Evolutionary conservation across 2,329 filamentous ascomycete genomes (phyloP).

Genomic region (Ceratocystis eucalypticola): DNA sequence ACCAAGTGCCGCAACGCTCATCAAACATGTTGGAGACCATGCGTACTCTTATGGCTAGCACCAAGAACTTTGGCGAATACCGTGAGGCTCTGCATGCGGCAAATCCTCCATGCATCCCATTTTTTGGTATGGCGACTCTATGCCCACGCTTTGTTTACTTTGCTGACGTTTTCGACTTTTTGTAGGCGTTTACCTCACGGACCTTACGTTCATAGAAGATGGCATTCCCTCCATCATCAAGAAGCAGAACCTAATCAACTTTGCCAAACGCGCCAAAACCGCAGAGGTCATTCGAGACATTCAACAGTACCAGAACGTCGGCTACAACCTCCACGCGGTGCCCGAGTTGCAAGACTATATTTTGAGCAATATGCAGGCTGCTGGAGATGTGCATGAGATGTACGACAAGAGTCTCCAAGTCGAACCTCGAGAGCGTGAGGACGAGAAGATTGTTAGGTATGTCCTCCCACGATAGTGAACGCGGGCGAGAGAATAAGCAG

Average conservation of each 20-base stretch:
- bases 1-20: slow-evolving; percentile 77
- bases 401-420: slow-evolving; percentile 92
- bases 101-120: slow-evolving; percentile 94
- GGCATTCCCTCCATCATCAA: slow-evolving; percentile 94
- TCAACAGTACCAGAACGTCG: slow-evolving; percentile 95
- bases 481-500: not conserved
- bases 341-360: slow-evolving; percentile 94
- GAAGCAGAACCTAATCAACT: slow-evolving; percentile 94
- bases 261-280: slow-evolving; percentile 94
- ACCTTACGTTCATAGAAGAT: slow-evolving; percentile 96
- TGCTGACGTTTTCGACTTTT: not conserved
- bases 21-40: slow-evolving; percentile 72
- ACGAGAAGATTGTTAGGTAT: slow-evolving; percentile 98
- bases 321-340: slow-evolving; percentile 83
- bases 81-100: slow-evolving; percentile 82
- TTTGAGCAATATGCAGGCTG: slow-evolving; percentile 85
- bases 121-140: slow-evolving; percentile 57
- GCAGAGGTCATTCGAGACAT: slow-evolving; percentile 97
- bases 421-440: slow-evolving; percentile 89
- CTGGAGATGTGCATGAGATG: slow-evolving; percentile 97
- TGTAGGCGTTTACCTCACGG: slow-evolving; percentile 84
- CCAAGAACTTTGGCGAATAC: slow-evolving; percentile 96
- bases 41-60: slow-evolving; percentile 90
- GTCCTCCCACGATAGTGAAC: slow-evolving; percentile 26
- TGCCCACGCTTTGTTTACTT: not conserved